Evolutionary conservation across 2,329 filamentous ascomycete genomes (phyloP).

Genomic region (Talaromyces pinophilus): DNA sequence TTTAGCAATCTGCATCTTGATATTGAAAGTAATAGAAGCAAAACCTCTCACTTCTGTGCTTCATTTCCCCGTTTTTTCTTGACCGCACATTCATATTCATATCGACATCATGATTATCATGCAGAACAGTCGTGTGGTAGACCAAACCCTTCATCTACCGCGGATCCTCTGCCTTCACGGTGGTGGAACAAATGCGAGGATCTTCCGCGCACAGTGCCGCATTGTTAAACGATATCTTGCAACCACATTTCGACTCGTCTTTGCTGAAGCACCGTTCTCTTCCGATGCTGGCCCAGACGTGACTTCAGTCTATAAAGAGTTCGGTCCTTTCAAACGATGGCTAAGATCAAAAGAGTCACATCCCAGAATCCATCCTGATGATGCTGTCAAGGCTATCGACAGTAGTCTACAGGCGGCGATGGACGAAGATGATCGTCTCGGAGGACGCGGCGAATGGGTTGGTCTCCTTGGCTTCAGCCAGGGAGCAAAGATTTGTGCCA

Average conservation of each 20-base stretch:
- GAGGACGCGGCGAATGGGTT: constrained; percentile 60
- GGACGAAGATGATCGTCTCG: constrained; percentile 51
- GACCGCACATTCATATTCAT: background rate
- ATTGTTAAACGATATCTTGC: constrained; percentile 53
- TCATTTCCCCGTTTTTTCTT: background rate
- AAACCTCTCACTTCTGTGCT: background rate
- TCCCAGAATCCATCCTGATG: constrained; percentile 51
- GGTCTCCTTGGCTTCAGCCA: constrained; percentile 67
- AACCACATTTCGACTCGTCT: constrained; percentile 68
- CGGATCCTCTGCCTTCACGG: constrained; percentile 81
- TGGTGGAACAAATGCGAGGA: constrained; percentile 68
- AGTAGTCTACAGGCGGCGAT: constrained; percentile 38
- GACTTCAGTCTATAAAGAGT: constrained; percentile 63
- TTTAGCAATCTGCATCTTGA: background rate
- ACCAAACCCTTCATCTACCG: constrained; percentile 42
- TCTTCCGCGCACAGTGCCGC: constrained; percentile 70
- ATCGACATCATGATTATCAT: background rate
- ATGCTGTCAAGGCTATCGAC: constrained; percentile 47
- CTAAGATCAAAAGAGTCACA: constrained; percentile 65
- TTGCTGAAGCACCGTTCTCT: constrained; percentile 68
- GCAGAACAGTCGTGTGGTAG: background rate
- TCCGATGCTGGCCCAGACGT: constrained; percentile 65
- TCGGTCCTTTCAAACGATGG: constrained; percentile 66
- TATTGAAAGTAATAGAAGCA: background rate
- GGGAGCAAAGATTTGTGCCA: constrained; percentile 63